Base-by-base conservation (phyloP, 2,329 filamentous ascomycete genomes). In the Pseudogymnoascus sp. region DNA sequence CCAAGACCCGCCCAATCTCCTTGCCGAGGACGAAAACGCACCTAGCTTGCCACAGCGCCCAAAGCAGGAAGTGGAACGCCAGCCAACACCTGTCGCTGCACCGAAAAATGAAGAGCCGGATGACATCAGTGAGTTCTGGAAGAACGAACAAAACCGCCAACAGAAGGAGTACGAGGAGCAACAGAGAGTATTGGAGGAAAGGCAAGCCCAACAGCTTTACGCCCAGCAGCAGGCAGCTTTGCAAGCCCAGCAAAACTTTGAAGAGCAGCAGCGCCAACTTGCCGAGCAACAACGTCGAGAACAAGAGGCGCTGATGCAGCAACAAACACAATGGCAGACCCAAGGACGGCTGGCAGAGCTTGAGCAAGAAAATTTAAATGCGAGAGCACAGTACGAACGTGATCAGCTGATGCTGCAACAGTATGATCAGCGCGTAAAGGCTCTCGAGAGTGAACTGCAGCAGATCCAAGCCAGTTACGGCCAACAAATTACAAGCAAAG, bases 51-150 rank as follows among this genome's bases (percentile, higher is more conserved):
- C 94, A 0, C 85, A 86, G 23, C 84, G 94, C 65, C 94, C 80
- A 74, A 96, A 82, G 78, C 89, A 80, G 80, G 92, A 82, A 77
- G 90, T 84, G 70, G 88, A 81, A 78, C 81, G 77, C 74, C 78
- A 84, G 62, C 87, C 90, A 1, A 86, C 88, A 1, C 89, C 91
- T 6, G 88, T 90, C 3, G 84, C 89, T 1, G 84, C 84, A 8
- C 80, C 83, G 59, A 87, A 87, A 69, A 78, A 84, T 0, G 86
- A 92, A 3, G 94, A 97, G 70, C 93, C 93, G 0, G 92, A 94
- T 71, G 91, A 96, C 59, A 97, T 99, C 72, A 91, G 91, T 61
- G 94, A 99, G 70, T 99, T 99, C 75, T 99, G 94, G 94, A 95
- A 95, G 77, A 90, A 86, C 69, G 92, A 97, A 75, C 84, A 96